These are phyloP conservation scores for Cercophora sp. DNA, from an alignment of 495 filamentous ascomycete species.

Conservation along the genomic window DNA sequence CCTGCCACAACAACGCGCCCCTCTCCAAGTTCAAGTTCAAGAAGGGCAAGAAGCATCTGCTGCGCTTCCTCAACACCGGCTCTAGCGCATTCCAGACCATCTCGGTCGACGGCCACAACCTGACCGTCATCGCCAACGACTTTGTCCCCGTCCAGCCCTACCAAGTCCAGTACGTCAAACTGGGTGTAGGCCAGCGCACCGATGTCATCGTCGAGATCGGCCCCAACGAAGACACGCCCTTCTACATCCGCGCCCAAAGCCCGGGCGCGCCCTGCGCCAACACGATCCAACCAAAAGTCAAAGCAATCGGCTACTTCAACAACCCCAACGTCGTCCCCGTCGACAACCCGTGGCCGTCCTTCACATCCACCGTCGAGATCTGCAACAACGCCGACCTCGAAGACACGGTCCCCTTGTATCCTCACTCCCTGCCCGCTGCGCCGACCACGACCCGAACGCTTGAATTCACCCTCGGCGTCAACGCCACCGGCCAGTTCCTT, in stretches of 20 bases:
- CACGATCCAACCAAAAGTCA: conserved; percentile 20
- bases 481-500: background rate
- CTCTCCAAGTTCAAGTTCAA: conserved; percentile 47
- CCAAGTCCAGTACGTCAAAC: conserved; percentile 48
- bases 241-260: conserved; percentile 19
- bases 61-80: conserved; percentile 43
- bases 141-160: conserved; percentile 44
- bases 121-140: conserved; percentile 45
- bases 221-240: conserved; percentile 44
- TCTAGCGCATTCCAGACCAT: conserved; percentile 41
- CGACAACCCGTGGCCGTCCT: background rate
- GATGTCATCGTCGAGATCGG: conserved; percentile 42
- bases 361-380: background rate
- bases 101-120: conserved; percentile 43
- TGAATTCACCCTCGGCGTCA: background rate
- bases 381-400: background rate
- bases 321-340: background rate
- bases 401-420: background rate
- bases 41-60: conserved; percentile 45
- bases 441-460: background rate
- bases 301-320: background rate
- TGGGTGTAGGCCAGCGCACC: conserved; percentile 45
- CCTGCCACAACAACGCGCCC: conserved; percentile 41
- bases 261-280: background rate
- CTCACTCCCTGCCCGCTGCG: background rate